Base-by-base conservation (phyloP, 495 filamentous ascomycete genomes). In the Hypoxylon fragiforme region DNA sequence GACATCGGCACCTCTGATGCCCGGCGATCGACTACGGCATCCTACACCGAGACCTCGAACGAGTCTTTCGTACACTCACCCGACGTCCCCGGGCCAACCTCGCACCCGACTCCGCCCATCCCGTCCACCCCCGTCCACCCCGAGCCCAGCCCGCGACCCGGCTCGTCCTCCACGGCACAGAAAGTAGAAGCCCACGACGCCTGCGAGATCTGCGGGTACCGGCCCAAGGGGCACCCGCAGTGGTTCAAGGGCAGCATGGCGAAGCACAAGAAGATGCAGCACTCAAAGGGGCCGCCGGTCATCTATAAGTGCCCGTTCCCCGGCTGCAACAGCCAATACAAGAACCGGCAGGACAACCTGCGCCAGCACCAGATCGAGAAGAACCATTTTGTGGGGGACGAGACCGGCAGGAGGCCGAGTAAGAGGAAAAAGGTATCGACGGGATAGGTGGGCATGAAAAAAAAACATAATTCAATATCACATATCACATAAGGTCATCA, bases 161-260 rank as follows among this genome's bases (percentile, higher is more conserved):
- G 40, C 21, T 54, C 52, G 3, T 63, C 65, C n/a, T n/a, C n/a
- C n/a, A n/a, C 28, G 24, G 55, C 1, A 46, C 59, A 65, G 14
- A 70, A 73, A 37, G 50, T 70, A 3, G 73, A 76, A 42, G 66
- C 73, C 7, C 57, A 73, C 37, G 62, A 70, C 11, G 56, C 63
- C 31, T 79, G 76, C 45, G 70, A 77, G 15, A 60, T 76, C 40
- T 79, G 76, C 56, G 76, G 72, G 1, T 79, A 79, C 64, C 71
- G 74, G 4, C 76, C 76, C 1, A 74, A 76, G 54, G 76, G 76
- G 9, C 70, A 76, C 40, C 76, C 76, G n/a, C 72, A 75, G 44
- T 79, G 76, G 76, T 79, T 77, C 52, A 74, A 73, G 44, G 76
- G 76, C 14, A 77, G 74, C 62, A 78, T 79, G 76, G 70, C 75